Evolutionary conservation across 441 rosid genomes (phyloP).

Genomic region (Raphanus hybrid): DNA sequence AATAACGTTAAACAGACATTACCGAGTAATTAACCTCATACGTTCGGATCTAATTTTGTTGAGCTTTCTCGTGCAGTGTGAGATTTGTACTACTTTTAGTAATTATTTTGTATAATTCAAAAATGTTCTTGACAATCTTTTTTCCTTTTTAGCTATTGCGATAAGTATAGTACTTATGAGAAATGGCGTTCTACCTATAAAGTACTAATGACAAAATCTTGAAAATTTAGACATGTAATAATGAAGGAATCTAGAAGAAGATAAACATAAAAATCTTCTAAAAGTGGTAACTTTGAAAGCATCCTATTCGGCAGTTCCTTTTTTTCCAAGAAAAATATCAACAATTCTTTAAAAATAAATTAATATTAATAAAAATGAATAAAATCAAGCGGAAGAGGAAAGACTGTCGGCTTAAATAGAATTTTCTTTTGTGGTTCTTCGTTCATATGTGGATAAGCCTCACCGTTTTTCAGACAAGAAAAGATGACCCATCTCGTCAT

Average conservation of each 20-base stretch:
- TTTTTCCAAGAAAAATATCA: neutral
- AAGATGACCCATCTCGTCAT: slow-evolving; percentile 37
- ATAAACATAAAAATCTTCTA: slow-evolving; percentile 40
- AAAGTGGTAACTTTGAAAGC: slow-evolving; percentile 25
- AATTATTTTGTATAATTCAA: neutral
- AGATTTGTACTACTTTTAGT: neutral
- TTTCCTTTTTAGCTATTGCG: neutral
- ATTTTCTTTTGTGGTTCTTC: slow-evolving; percentile 24
- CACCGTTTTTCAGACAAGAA: slow-evolving; percentile 11
- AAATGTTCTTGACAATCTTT: neutral
- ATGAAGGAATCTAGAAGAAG: slow-evolving; percentile 28
- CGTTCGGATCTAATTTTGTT: neutral
- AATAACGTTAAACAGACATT: neutral
- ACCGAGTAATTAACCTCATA: neutral
- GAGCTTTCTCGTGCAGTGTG: neutral
- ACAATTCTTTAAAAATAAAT: neutral
- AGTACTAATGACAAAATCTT: slow-evolving; percentile 26
- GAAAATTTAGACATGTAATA: neutral
- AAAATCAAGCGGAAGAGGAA: slow-evolving; percentile 20
- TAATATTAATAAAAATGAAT: neutral
- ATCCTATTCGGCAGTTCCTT: slow-evolving; percentile 7
- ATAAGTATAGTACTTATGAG: neutral
- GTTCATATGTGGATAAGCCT: slow-evolving; percentile 33
- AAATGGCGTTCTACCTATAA: slow-evolving; percentile 16
- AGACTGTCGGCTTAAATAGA: slow-evolving; percentile 36